phyloP scores from a whole-genome alignment of 2,329 filamentous ascomycete species.

The Akanthomyces muscarius region DNA sequence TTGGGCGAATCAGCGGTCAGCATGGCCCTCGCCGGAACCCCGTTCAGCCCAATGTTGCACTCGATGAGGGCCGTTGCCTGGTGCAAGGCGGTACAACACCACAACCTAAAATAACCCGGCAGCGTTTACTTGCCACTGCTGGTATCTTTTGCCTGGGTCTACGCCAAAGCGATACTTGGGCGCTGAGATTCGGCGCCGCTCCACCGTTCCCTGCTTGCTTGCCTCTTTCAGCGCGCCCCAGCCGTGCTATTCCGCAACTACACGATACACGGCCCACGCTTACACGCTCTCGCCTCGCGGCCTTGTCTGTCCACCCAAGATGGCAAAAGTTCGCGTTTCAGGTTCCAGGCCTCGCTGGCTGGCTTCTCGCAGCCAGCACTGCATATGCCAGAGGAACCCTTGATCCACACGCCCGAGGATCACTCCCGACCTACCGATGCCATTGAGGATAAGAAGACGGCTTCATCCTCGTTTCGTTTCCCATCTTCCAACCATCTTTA shows the following conservation, averaged over 20 bases:
- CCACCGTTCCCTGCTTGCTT: conserved; percentile 3
- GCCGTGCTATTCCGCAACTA: not conserved
- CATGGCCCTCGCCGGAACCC: not conserved
- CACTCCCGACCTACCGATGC: conserved; percentile 11
- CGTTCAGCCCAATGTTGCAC: not conserved
- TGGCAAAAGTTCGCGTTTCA: conserved; percentile 15
- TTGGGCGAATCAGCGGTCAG: conserved; percentile 14
- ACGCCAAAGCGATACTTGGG: not conserved
- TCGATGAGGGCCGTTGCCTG: conserved; percentile 1
- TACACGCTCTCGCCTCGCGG: conserved; percentile 5
- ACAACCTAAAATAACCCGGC: conserved; percentile 3
- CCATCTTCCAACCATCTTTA: conserved; percentile 24
- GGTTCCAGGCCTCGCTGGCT: conserved; percentile 8
- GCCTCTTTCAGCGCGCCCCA: conserved; percentile 8
- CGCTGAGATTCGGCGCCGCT: not conserved
- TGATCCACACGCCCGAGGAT: conserved; percentile 14
- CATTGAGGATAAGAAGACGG: conserved; percentile 28
- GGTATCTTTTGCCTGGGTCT: not conserved
- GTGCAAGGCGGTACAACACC: not conserved
- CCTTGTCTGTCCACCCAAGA: not conserved
- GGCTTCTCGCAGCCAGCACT: conserved; percentile 7
- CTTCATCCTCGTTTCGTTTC: conserved; percentile 24
- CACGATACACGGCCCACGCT: conserved; percentile 14
- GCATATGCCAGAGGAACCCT: not conserved
- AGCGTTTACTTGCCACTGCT: too few species aligned